Base-by-base conservation (phyloP, 805 yeast species). In the Metschnikowia cubensis region DNA sequence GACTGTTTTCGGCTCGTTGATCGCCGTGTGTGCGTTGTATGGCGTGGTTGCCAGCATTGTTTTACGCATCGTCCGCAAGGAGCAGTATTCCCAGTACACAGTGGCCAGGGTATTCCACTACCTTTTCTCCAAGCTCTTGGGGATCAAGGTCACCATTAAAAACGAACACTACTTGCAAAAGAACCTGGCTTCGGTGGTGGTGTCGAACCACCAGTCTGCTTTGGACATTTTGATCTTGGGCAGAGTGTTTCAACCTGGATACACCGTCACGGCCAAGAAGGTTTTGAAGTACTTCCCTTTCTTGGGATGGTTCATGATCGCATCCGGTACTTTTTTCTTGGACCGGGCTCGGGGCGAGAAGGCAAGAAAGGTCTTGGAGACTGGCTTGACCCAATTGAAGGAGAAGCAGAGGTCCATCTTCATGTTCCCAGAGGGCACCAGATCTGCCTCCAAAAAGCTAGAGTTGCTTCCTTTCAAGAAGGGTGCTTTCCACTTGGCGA, bases 401-500 rank as follows among this genome's bases (percentile, higher is more conserved):
- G 62, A 66, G 4, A 74, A 83, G 44, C 81, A 83, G 62, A 84
- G 91, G 59, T 88, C 86, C 14, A 76, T 94, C 21, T 94, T 85
- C 78, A 82, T 94, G 71, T 94, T 91, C 76, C 97, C 98, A 22
- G 99, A 94, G 69, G 99, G 99, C 25, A 94, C 99, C 2, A 81
- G 99, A 68, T 89, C 97, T 0, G 87, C 85, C 56, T 70, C 86
- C 10, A 69, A 80, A 21, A 76, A 76, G 34, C 84, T 95, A 45
- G 82, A 76, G 3, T 70, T 94, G 65, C 76, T 89, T 45, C 96
- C 96, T 0, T 89, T 94, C 73, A 94, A 94, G 69, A 94, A 94
- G 66, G 99, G 99, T 49, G 97, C 98, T 0, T 94, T 94, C 83
- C 97, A 94, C 69, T 78, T 94, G 63, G 99, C 99, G 6, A 86